Base-by-base conservation (phyloP, 78 protist genomes). In the Tieghemostelium lacteum region DNA sequence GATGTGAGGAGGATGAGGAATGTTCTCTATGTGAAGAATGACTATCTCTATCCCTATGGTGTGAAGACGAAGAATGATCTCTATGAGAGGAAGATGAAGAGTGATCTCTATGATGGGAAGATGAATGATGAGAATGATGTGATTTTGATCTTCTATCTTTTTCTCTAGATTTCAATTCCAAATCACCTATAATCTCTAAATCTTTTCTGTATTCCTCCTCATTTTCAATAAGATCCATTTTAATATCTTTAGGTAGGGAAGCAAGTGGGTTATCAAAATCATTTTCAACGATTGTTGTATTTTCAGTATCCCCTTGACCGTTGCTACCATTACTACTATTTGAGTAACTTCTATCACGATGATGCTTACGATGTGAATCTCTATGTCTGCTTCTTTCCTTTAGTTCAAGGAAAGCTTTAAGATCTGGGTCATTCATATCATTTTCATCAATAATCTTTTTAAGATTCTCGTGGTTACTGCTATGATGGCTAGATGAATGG, bases 381-480 rank as follows among this genome's bases (percentile, higher is more conserved):
- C 80, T 73, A 24, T 57, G n/a, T n/a, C 36, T 55, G 3, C 69
- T 60, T 20, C 37, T 54, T 31, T 57, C 8, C 6, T 57, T 16
- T 57, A 7, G 28, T 71, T 71, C 36, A n/a, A 71, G 12, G 2
- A 71, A 71, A 6, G 24, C 77, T 52, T 52, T 50, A 45, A 71
- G 45, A 33, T 71, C 77, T 31, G 77, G 77, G 31, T 71, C 77
- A 52, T 52, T 34, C 8, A 57, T 7, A n/a, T 57, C 63, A 52
- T 50, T 55, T 33, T 71, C 52, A 24, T 50, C 63, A 10, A 50
- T 36, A 50, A 31, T 19, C 39, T 67, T 67, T 29, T 67, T 67
- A 16, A 67, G 4, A 58, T 6, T n/a, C 7, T 58, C 7, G 16
- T n/a, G 10, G 66, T 8, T 61, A 10, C 66, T 20, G 10, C 66